Conservation (phyloP, 345 rosid species). For the Isatis tinctoria region DNA sequence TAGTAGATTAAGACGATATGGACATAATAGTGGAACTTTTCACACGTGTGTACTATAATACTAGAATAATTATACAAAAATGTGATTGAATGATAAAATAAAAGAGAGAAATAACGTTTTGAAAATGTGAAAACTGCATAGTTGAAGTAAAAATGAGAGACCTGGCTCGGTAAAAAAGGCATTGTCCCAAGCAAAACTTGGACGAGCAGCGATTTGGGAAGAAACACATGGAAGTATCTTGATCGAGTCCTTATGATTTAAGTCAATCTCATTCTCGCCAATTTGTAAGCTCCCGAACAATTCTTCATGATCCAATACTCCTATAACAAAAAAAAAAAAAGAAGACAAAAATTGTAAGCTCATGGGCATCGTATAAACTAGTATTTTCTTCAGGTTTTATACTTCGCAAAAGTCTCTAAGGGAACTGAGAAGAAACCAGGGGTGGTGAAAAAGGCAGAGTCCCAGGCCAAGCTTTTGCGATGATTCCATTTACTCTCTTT, state of each 20-base stretch:
- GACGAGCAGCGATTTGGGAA: slow-evolving; percentile 4
- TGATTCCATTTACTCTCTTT: slow-evolving; percentile 18
- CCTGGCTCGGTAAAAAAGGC: slow-evolving; percentile 31
- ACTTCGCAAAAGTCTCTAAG: neutral
- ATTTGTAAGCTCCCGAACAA: slow-evolving; percentile 42
- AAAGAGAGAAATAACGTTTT: neutral
- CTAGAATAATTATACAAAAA: neutral
- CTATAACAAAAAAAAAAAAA: slow-evolving; percentile 14
- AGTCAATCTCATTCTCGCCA: slow-evolving; percentile 16
- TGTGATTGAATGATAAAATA: neutral
- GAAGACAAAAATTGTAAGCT: neutral
- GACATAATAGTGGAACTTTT: neutral
- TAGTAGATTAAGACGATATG: no score
- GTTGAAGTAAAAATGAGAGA: neutral
- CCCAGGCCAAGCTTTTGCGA: slow-evolving; percentile 78
- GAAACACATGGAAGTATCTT: neutral
- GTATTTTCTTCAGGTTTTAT: neutral
- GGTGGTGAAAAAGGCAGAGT: slow-evolving; percentile 58
- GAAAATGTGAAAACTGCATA: neutral
- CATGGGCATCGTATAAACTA: neutral
- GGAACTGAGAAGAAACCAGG: slow-evolving; percentile 34
- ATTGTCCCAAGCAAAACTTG: slow-evolving; percentile 32
- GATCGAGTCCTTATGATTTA: neutral
- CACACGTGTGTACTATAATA: neutral
- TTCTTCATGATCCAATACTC: slow-evolving; percentile 64